Evolutionary conservation across 108 stramenopile genomes (phyloP), one percentile per base, ranked within the genome.

Genomic region (Pseudonitzschia pungens): DNA sequence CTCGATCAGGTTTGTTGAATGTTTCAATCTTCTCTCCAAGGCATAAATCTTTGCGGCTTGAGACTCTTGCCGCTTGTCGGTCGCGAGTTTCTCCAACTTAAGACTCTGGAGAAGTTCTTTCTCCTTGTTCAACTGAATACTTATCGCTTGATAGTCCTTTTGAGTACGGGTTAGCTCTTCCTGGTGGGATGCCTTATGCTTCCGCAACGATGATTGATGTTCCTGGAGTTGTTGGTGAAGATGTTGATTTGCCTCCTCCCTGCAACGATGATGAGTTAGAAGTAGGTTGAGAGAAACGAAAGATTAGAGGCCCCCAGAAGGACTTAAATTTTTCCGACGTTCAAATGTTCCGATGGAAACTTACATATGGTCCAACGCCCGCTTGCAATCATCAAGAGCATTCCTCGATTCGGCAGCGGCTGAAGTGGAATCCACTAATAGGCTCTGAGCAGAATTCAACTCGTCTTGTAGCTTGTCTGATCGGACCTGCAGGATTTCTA

Each of bases 381-480:
- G 45, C 27, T 67, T 24, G 45, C 43, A 44, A 16, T 28, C 27
- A 10, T 67, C 26, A 16, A 48, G 28, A 26, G 66, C 28, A 40
- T 14, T 14, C 12, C 28, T 32, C 44, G 66, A 67, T 22, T 67
- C 66, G 4, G 66, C 43, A 21, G 44, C 21, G n/a, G 66, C 42
- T 8, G 66, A 67, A 2, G 66, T 67, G n/a, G 66, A 32, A 31
- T 67, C 66, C 6, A 67, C 28, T 14, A 67, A 41, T 2, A 67
- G 36, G 15, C 26, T 27, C 66, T 67, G 43, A 16, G 66, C 12
- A 24, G 43, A 48, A 27, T 67, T 10, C 28, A 67, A 50, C 24
- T 67, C 66, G 22, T 67, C 45, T 67, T 67, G 45, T 26, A 67
- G 66, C n/a, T 24, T 32, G 22, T 67, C 24, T 10, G 26, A 67